Conservation (phyloP, 208 protist species). For the Trypanosoma avium region DNA sequence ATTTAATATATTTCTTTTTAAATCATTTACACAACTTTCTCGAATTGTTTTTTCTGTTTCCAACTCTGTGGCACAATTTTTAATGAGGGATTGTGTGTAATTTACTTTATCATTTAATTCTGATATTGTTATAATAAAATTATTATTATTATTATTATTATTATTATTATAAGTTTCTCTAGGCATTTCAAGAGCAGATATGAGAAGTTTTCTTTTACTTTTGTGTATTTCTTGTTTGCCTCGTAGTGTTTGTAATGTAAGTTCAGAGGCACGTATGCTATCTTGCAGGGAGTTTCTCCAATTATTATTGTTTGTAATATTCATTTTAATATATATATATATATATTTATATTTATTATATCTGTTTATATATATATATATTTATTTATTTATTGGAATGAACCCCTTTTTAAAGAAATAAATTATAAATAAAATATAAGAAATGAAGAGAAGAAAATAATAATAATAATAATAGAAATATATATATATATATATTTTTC, state of each 20-base stretch:
- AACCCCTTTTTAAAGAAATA: neutral
- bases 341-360: neutral
- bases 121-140: too few relatives aligned
- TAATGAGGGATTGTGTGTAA: constrained; percentile 42
- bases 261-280: constrained; percentile 50
- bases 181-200: constrained; percentile 25
- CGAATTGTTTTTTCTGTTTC: constrained; percentile 75
- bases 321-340: neutral
- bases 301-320: too few relatives aligned
- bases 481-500: constrained; percentile 4
- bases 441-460: neutral
- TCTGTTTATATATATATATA: neutral
- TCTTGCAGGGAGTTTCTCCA: constrained; percentile 17
- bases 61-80: constrained; percentile 56
- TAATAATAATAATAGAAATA: neutral
- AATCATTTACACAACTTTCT: constrained; percentile 49
- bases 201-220: constrained; percentile 26
- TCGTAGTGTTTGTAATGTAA: constrained; percentile 49
- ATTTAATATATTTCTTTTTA: constrained; percentile 35
- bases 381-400: neutral
- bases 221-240: constrained; percentile 38
- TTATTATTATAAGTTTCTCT: neutral
- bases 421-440: neutral
- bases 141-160: neutral
- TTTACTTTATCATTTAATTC: constrained; percentile 18